Base-by-base conservation (phyloP, 169 alveolate genomes). In the Toxoplasma gondii region DNA sequence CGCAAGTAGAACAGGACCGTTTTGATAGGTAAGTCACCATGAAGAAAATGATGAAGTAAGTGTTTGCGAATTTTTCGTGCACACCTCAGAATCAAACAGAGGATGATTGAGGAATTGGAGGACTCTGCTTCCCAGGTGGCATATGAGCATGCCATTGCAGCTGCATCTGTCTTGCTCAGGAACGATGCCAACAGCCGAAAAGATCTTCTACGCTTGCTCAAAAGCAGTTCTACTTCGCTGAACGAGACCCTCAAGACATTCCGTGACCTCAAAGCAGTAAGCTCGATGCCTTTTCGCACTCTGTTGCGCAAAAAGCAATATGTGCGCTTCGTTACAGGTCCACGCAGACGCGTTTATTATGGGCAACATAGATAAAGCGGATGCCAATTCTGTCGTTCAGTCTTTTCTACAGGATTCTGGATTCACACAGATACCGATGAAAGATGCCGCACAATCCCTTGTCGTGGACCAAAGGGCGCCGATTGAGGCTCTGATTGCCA, bases 341-440 rank as follows among this genome's bases (percentile, higher is more conserved):
- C 92, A 94, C 82, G 93, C 82, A 36, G 94, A 92, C 41, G 96
- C 94, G 7, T 94, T 91, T 87, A 95, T 92, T 81, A 94, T 92
- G 95, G 96, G 96, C 29, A 94, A 92, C 86, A 86, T 94, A 1
- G 93, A 82, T 49, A 82, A 74, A 44, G 88, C 82, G 44, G 92
- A 91, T 16, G 90, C 96, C 29, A 80, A 39, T 38, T 34, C n/a
- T 0, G n/a, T 80, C 45, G 92, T 91, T 39, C 91, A 84, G 67
- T 58, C 38, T 43, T 94, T 94, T 78, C 82, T 94, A 31, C 82
- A 81, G 43, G 81, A 69, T 41, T 93, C 95, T 17, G 95, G 94
- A 38, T 88, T 91, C 92, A 38, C 74, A n/a, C 84, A 90, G 34
- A 91, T 94, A 27, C 88, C 67, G 43, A 86, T 86, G 82, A 81